phyloP scores from a whole-genome alignment of 2,329 filamentous ascomycete species.

The Parascedosporium putredinis region DNA sequence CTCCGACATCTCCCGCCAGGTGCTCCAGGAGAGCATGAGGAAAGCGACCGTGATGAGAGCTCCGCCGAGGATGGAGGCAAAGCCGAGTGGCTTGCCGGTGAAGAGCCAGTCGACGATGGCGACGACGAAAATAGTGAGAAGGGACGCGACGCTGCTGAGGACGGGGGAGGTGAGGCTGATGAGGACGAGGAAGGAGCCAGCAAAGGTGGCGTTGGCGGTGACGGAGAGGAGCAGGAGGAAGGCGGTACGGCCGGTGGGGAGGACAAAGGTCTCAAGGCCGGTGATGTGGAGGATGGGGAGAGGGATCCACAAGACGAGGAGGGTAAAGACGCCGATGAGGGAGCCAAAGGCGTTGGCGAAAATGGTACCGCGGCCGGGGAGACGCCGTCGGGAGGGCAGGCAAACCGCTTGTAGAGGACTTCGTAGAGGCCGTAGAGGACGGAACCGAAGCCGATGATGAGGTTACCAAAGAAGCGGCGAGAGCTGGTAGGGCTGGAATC shows the following conservation, averaged over 20 bases:
- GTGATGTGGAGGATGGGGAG: conserved; percentile 71
- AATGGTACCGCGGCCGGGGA: conserved; percentile 80
- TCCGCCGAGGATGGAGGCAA: conserved; percentile 71
- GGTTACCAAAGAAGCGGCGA: conserved; percentile 70
- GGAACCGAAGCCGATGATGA: conserved; percentile 83
- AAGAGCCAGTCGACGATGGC: conserved; percentile 83
- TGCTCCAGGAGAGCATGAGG: conserved; percentile 77
- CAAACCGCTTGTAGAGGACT: conserved; percentile 86
- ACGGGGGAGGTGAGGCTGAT: conserved; percentile 91
- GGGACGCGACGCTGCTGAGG: conserved; percentile 79
- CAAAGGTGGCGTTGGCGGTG: conserved; percentile 81
- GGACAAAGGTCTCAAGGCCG: conserved; percentile 71
- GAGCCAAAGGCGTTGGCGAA: conserved; percentile 91
- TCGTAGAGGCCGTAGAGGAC: conserved; percentile 96
- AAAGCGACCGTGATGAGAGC: conserved; percentile 82
- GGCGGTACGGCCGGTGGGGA: conserved; percentile 68
- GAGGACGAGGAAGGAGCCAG: conserved; percentile 82
- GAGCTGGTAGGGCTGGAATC: conserved; percentile 35
- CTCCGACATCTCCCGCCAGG: conserved; percentile 86
- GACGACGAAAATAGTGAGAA: conserved; percentile 94
- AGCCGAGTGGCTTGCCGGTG: conserved; percentile 65
- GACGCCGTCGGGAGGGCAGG: conserved; percentile 85
- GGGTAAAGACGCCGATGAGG: conserved; percentile 76
- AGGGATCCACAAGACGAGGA: conserved; percentile 84
- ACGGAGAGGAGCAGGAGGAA: conserved; percentile 74